These are phyloP conservation scores for Mycena filopes DNA, from an alignment of 768 basidiomycete genomes.

Conservation along the genomic window DNA sequence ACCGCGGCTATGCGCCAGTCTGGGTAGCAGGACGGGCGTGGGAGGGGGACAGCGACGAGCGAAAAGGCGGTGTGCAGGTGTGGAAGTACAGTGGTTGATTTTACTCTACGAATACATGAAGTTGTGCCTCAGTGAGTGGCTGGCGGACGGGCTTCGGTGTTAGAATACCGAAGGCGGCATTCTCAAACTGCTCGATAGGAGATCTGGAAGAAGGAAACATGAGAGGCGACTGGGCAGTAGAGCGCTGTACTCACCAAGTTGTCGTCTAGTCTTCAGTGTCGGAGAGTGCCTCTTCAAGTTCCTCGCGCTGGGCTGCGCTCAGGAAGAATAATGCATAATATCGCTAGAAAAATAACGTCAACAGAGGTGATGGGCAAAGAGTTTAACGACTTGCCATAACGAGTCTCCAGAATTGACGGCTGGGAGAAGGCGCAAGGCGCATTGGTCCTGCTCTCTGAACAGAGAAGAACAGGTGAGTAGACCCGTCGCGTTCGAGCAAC, in stretches of 20 bases:
- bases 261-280: slow-evolving; percentile 22
- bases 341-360: slow-evolving; percentile 10
- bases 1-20: slow-evolving; percentile 70
- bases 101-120: not conserved
- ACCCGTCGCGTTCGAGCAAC: not conserved
- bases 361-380: not conserved
- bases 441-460: not conserved
- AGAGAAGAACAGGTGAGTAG: not conserved
- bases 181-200: not conserved
- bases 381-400: slow-evolving; percentile 11
- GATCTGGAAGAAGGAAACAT: not conserved
- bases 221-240: not conserved
- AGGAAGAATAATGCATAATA: not conserved
- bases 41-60: slow-evolving; percentile 78
- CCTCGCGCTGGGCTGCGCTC: slow-evolving; percentile 11
- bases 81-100: slow-evolving; percentile 61
- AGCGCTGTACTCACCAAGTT: not conserved
- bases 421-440: not conserved
- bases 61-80: slow-evolving; percentile 76
- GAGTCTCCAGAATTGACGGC: slow-evolving; percentile 15
- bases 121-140: not conserved
- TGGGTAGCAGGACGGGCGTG: slow-evolving; percentile 73
- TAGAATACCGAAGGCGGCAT: not conserved
- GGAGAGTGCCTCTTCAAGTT: slow-evolving; percentile 21
- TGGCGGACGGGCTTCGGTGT: slow-evolving; percentile 1